Base-by-base conservation (phyloP, 2,329 filamentous ascomycete genomes). In the Pseudogymnoascus sp. region DNA sequence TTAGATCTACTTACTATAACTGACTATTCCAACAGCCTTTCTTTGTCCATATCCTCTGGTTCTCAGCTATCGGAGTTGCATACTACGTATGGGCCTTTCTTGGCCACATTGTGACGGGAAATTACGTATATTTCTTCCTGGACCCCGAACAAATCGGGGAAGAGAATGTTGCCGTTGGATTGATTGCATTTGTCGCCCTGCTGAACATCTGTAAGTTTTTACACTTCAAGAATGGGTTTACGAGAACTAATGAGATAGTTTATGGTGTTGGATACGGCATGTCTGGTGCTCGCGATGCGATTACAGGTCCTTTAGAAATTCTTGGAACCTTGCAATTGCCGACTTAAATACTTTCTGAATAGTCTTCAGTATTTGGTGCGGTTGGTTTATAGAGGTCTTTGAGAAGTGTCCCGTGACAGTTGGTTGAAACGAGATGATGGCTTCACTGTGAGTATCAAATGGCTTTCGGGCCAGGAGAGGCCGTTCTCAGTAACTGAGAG, bases 1-100 rank as follows among this genome's bases (percentile, higher is more conserved):
- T 6, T 31, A 34, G 5, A 56, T 18, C 12, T 56, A 56, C 5
- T 53, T 53, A 7, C 8, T 16, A 56, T 12, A 18, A 18, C 49
- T 56, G 28, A 56, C 28, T 34, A 1, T 37, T 46, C 21, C 18
- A 25, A 5, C 37, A 74, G 72, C 67, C 70, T 31, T 40, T 70
- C 62, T 56, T 63, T 61, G 61, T 63, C 31, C 71, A 71, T 49
- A 46, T 69, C 62, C 38, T 63, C 28, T 68, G 66, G n/a, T 62
- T 73, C 7, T 63, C 67, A 3, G 40, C 66, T 37, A 46, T 74
- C 8, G 64, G 65, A 23, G 28, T 66, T 6, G 4, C 66, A 25
- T 75, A 74, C 62, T 62, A 72, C 60, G 64, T 66, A 18, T 75
- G 73, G 73, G 66, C 68, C 25, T 68, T 67, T 46, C 18, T 74